These are phyloP conservation scores for Pseudogymnoascus sp. DNA, from an alignment of 2,329 filamentous ascomycete species.

Conservation along the genomic window DNA sequence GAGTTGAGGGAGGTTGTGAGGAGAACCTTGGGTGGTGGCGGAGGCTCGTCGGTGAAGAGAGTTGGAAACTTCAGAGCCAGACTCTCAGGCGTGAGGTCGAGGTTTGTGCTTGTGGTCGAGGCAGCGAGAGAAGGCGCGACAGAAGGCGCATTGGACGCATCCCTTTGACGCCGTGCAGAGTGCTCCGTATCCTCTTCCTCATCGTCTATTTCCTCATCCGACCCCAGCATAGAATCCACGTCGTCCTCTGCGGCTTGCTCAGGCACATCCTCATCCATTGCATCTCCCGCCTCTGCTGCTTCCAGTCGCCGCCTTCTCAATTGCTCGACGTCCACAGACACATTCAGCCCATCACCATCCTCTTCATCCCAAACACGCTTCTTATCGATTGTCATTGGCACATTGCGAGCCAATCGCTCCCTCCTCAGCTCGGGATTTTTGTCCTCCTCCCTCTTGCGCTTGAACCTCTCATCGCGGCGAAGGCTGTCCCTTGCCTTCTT, in stretches of 20 bases:
- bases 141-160: conserved; percentile 33
- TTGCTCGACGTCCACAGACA: conserved; percentile 48
- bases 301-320: conserved; percentile 50
- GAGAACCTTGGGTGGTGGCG: conserved; percentile 69
- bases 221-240: conserved; percentile 72
- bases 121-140: conserved; percentile 40
- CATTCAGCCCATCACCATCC: conserved; percentile 50
- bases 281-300: conserved; percentile 38
- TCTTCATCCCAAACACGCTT: conserved; percentile 87
- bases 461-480: conserved; percentile 68
- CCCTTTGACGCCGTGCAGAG: conserved; percentile 30
- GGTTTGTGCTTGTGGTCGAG: conserved; percentile 55
- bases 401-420: conserved; percentile 67
- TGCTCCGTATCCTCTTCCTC: conserved; percentile 28
- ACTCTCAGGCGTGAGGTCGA: conserved; percentile 54
- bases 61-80: conserved; percentile 54
- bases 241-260: conserved; percentile 48
- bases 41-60: conserved; percentile 52
- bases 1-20: conserved; percentile 88
- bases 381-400: conserved; percentile 72
- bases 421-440: conserved; percentile 70
- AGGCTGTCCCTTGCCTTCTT: conserved; percentile 70
- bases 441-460: conserved; percentile 75
- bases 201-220: conserved; percentile 38
- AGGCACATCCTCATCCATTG: conserved; percentile 33